Evolutionary conservation across 2,329 filamentous ascomycete species (phyloP).

Genomic region (Penicillium palitans): DNA sequence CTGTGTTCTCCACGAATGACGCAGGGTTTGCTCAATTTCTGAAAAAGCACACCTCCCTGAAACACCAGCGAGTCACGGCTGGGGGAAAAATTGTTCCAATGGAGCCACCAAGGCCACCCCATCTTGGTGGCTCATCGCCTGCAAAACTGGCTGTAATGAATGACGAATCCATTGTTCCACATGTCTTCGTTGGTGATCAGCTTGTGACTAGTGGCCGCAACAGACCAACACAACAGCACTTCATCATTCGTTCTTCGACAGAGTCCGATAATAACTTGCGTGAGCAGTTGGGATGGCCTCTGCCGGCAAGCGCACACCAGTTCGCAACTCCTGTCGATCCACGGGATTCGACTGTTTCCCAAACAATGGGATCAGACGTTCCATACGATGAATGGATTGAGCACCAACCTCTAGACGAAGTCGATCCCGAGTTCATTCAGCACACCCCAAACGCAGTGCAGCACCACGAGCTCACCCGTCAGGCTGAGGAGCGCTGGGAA

Average conservation of each 20-base stretch:
- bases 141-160: neutral
- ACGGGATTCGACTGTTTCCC: neutral
- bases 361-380: neutral
- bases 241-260: neutral
- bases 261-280: neutral
- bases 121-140: neutral
- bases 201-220: neutral
- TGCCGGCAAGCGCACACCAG: neutral
- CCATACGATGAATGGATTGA: neutral
- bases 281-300: neutral
- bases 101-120: constrained; percentile 30
- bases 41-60: constrained; percentile 50
- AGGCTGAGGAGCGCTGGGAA: neutral
- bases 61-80: constrained; percentile 51
- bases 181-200: neutral
- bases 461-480: neutral
- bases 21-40: constrained; percentile 50
- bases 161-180: neutral
- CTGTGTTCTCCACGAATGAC: constrained; percentile 31
- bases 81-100: constrained; percentile 53
- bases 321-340: neutral
- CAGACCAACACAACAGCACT: neutral
- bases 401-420: neutral
- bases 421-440: neutral
- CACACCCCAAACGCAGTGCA: too few relatives aligned